These are phyloP conservation scores for Annona cherimola DNA, from an alignment of 164 flowering plant genomes.

Conservation along the genomic window DNA sequence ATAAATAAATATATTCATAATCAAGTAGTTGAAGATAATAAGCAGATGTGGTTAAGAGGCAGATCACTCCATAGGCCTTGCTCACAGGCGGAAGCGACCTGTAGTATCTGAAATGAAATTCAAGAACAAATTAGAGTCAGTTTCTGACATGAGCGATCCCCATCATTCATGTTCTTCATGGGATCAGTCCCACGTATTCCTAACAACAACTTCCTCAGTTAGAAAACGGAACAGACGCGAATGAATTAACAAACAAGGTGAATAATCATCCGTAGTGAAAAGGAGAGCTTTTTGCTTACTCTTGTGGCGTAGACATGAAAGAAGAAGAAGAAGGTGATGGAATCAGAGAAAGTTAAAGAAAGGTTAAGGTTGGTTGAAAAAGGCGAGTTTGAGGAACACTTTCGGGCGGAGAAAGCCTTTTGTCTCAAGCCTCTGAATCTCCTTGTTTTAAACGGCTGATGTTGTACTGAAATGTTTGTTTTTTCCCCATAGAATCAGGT, in stretches of 20 bases:
- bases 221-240: neutral
- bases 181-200: neutral
- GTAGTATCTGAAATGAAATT: constrained; percentile 33
- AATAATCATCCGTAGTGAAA: neutral
- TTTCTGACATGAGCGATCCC: neutral
- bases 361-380: neutral
- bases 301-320: constrained; percentile 41
- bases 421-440: neutral
- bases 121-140: neutral
- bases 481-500: too few relatives aligned
- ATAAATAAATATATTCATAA: constrained; percentile 8
- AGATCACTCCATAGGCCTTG: constrained; percentile 43
- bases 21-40: constrained; percentile 26
- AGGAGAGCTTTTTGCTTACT: constrained; percentile 21
- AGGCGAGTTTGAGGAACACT: neutral
- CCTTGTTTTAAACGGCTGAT: neutral
- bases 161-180: neutral
- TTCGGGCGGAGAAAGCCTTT: neutral
- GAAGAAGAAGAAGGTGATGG: neutral
- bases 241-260: neutral
- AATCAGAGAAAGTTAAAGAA: neutral
- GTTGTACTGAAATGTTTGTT: too few relatives aligned
- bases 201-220: neutral
- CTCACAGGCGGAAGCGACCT: constrained; percentile 50
- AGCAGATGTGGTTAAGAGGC: constrained; percentile 44